phyloP scores from a whole-genome alignment of 371 early-diverging fungal species.

The Mucor plumbeus region DNA sequence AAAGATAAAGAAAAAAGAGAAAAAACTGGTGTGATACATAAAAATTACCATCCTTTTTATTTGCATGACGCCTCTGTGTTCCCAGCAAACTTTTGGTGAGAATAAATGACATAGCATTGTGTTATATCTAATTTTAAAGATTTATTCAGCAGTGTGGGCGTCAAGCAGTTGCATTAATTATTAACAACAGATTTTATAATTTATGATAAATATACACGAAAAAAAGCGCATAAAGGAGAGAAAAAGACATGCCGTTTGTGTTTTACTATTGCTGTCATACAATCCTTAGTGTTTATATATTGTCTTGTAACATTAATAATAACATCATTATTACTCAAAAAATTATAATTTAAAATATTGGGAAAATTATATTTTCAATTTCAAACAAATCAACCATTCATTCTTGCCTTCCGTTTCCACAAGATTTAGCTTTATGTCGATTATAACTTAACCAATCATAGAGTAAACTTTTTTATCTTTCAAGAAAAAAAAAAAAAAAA shows the following conservation, averaged over 20 bases:
- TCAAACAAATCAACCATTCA: too few relatives aligned
- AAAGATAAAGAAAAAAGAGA: not conserved
- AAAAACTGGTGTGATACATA: constrained; percentile 8
- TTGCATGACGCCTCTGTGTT: constrained; percentile 27
- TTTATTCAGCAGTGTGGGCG: too few relatives aligned
- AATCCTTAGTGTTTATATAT: not conserved
- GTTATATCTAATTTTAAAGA: not conserved
- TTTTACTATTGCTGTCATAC: not conserved
- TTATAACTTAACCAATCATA: not conserved
- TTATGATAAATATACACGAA: too few relatives aligned
- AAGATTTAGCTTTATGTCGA: not conserved
- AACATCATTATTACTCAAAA: constrained; percentile 5
- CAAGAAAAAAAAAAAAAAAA: not conserved
- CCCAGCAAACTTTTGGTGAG: constrained; percentile 13
- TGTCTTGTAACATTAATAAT: not conserved
- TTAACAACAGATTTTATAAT: too few relatives aligned
- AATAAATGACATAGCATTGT: constrained; percentile 15
- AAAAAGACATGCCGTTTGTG: not conserved
- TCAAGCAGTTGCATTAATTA: too few relatives aligned
- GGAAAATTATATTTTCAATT: too few relatives aligned
- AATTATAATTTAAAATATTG: too few relatives aligned
- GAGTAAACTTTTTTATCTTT: not conserved
- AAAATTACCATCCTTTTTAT: constrained; percentile 14
- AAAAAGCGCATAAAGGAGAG: not conserved
- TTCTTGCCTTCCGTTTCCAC: too few relatives aligned